Evolutionary conservation across 305 asterid genomes (phyloP).

Genomic region (Solanum aculeatissimum): DNA sequence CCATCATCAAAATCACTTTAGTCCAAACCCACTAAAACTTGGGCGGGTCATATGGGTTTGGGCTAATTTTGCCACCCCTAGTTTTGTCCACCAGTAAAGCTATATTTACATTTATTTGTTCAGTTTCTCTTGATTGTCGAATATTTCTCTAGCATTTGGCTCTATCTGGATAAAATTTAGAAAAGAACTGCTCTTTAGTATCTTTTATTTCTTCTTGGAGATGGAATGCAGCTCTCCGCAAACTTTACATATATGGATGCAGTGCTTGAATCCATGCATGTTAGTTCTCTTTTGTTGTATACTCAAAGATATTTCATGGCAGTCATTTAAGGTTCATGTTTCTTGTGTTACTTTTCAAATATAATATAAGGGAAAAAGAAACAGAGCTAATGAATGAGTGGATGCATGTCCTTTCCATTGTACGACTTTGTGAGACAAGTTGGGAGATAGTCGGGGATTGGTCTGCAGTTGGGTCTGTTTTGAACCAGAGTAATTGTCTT

Average conservation of each 20-base stretch:
- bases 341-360: not conserved
- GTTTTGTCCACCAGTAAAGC: slow-evolving; percentile 5
- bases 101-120: not conserved
- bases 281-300: not conserved
- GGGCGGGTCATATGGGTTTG: not conserved
- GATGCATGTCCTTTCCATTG: not conserved
- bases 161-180: not conserved
- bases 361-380: not conserved
- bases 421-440: not conserved
- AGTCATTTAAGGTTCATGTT: not conserved
- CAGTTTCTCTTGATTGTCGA: not conserved
- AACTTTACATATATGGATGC: not conserved
- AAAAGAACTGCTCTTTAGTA: not conserved
- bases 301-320: not conserved
- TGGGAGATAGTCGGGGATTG: not conserved
- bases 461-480: not conserved
- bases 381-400: not conserved
- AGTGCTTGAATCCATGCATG: not conserved
- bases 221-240: not conserved
- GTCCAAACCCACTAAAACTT: not conserved
- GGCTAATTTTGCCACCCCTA: not conserved
- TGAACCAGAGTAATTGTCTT: not conserved
- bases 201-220: not conserved
- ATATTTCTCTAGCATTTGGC: not conserved
- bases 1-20: not conserved